Evolutionary conservation across 1,284 basidiomycete species (phyloP).

Genomic region (Ceratobasidium sp.): DNA sequence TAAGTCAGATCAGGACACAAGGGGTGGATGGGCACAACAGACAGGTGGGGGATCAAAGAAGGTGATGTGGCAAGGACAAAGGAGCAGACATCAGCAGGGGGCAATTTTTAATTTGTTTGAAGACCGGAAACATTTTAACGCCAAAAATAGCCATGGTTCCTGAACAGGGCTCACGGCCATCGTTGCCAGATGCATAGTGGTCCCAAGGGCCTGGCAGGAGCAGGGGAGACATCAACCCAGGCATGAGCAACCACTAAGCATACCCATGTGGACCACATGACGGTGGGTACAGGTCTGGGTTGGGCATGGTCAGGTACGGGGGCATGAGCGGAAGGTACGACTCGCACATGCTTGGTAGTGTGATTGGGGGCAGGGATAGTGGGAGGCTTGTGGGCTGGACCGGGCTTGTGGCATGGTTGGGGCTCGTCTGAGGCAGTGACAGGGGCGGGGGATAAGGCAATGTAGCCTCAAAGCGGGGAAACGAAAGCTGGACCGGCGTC

Average conservation of each 20-base stretch:
- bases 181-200: neutral
- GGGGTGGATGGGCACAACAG: no score
- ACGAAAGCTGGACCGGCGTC: slow-evolving; percentile 2
- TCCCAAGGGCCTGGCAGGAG: neutral
- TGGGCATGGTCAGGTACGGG: neutral
- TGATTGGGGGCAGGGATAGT: neutral
- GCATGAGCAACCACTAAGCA: neutral
- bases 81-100: no score
- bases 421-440: slow-evolving; percentile 2
- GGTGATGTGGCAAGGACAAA: no score
- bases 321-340: slow-evolving; percentile 23
- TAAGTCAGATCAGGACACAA: no score
- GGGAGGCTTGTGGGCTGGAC: neutral
- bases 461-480: slow-evolving; percentile 1
- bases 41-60: no score
- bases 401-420: neutral
- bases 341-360: slow-evolving; percentile 15
- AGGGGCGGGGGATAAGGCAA: neutral
- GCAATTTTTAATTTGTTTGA: no score
- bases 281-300: neutral
- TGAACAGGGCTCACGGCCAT: neutral
- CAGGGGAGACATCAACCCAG: neutral
- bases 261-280: slow-evolving; percentile 24
- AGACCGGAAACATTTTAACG: no score
- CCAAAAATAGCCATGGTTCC: no score